phyloP scores from a whole-genome alignment of 306 rosid species.

The Trifolium dubium region DNA sequence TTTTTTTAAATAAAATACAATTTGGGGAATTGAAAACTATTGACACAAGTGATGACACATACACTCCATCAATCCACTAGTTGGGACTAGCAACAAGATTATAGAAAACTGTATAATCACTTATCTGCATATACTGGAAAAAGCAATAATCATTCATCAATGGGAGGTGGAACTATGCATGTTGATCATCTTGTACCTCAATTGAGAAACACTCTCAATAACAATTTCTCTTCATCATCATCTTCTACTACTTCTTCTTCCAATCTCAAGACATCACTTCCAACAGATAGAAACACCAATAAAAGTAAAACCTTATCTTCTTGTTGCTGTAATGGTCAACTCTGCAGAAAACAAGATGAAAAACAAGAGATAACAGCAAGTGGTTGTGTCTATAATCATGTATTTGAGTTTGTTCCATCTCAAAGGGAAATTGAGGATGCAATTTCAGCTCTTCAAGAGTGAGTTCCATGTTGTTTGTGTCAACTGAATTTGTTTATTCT shows the following conservation, averaged over 20 bases:
- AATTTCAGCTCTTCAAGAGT: slow-evolving; percentile 57
- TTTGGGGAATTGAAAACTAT: too few species aligned
- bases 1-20: too few species aligned
- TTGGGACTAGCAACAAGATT: not conserved
- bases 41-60: not conserved
- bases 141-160: slow-evolving; percentile 34
- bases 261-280: slow-evolving; percentile 41
- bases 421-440: slow-evolving; percentile 63
- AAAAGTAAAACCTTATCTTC: slow-evolving; percentile 27
- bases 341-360: slow-evolving; percentile 38
- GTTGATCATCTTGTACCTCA: slow-evolving; percentile 35
- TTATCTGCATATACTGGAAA: not conserved
- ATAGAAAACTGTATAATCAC: not conserved
- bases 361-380: slow-evolving; percentile 38
- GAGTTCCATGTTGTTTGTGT: slow-evolving; percentile 36
- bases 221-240: slow-evolving; percentile 12
- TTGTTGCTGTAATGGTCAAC: slow-evolving; percentile 39
- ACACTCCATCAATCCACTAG: not conserved
- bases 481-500: slow-evolving; percentile 8
- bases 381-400: slow-evolving; percentile 32
- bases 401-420: slow-evolving; percentile 61
- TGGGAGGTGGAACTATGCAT: slow-evolving; percentile 58
- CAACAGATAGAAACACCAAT: slow-evolving; percentile 22
- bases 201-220: slow-evolving; percentile 21
- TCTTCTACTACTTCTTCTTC: slow-evolving; percentile 41